Base-by-base conservation (phyloP, 129 eudicot species). In the Helichrysum umbraculigerum region DNA sequence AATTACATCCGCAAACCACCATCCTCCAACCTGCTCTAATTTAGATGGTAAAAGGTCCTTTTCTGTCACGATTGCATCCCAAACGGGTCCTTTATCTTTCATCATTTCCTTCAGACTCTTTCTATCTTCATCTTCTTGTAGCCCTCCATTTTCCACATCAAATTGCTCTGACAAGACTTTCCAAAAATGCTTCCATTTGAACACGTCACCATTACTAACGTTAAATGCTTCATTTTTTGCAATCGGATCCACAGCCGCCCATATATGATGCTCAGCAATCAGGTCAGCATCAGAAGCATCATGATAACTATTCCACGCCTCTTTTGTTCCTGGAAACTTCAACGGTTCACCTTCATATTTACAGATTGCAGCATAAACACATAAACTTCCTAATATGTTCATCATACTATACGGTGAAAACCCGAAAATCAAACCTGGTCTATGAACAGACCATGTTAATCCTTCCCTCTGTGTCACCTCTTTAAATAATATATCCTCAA, bases 101-200 rank as follows among this genome's bases (percentile, higher is more conserved):
- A 84, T 87, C 90, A 81, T 68, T 71, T 85, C 88, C 33, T 7
- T 78, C 78, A 88, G 66, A 56, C 70, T 88, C 16, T 51, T 30
- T 1, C 39, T 73, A n/a, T 34, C 71, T 51, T 75, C 88, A 7
- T 80, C 83, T 42, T 83, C 88, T 50, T 33, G 56, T 42, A 65
- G 57, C 71, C 78, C 88, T 15, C 76, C 88, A 50, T 72, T 81
- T 34, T 86, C 88, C 0, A 85, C 81, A 11, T 73, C 90, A 60
- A 88, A 85, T 37, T 88, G 79, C 68, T 88, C 88, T 0, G 79
- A 83, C 74, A 88, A 70, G 47, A 83, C 85, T 54, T 42, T 76
- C 93, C 93, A 88, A 7, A 88, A 68, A 59, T 88, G 85, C 81
- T 81, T 88, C 93, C 90, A 88, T 69, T 76, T 88, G 60, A 88